Conservation (phyloP, 305 asterid species). For the Stenogyne calaminthoides region DNA sequence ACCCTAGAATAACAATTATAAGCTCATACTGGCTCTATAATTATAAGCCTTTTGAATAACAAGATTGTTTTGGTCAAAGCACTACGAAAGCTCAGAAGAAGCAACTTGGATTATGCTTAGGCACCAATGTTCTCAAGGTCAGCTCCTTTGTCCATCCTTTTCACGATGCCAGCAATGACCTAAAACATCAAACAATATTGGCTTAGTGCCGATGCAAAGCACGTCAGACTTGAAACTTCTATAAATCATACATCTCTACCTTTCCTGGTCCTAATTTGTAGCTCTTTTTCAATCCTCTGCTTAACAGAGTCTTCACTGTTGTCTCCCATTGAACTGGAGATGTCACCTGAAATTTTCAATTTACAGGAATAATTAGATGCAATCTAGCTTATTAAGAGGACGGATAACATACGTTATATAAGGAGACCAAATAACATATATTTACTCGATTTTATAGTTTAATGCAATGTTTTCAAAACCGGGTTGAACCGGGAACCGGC, state of each 20-base stretch:
- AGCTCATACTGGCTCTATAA: constrained; percentile 11
- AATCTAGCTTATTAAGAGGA: background rate
- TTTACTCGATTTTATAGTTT: background rate
- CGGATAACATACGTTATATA: background rate
- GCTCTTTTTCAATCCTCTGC: constrained; percentile 76
- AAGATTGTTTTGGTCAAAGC: background rate
- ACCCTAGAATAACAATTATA: background rate
- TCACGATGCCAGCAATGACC: constrained; percentile 69
- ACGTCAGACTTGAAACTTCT: background rate
- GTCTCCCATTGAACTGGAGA: constrained; percentile 99
- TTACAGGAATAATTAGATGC: constrained; percentile 1
- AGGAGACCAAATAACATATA: background rate
- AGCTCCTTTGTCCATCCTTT: constrained; percentile 65
- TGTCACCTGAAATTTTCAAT: constrained; percentile 59
- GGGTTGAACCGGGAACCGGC: too few relatives aligned
- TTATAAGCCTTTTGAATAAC: background rate
- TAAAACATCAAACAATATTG: constrained; percentile 19
- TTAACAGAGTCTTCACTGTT: constrained; percentile 72
- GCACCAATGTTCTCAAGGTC: constrained; percentile 52
- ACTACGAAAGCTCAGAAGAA: background rate
- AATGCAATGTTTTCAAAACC: too few relatives aligned
- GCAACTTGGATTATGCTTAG: constrained; percentile 23
- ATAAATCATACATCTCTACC: constrained; percentile 30
- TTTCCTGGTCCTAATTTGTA: constrained; percentile 96
- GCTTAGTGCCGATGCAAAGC: constrained; percentile 13